Conservation (phyloP, 257 asterid genomes). For the Ajuga chamaepitys region DNA sequence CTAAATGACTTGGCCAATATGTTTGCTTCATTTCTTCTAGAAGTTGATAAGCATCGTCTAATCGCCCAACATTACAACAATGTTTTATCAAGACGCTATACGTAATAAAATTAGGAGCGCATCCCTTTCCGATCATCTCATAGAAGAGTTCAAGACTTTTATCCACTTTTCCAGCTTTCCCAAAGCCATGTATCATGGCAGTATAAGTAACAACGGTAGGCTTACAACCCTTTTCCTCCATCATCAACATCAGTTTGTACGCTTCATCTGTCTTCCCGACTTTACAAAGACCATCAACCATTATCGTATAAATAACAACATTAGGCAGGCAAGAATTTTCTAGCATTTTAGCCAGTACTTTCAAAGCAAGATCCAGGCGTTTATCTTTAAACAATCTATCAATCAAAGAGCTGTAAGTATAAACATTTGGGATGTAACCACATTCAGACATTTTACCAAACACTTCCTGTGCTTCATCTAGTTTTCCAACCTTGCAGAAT, state of each 20-base stretch:
- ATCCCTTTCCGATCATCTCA: constrained; percentile 58
- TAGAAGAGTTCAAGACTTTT: constrained; percentile 55
- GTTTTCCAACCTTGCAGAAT: constrained; percentile 82
- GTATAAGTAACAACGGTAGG: constrained; percentile 95
- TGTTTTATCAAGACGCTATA: constrained; percentile 69
- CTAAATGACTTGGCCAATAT: constrained; percentile 64
- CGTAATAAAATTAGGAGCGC: constrained; percentile 80
- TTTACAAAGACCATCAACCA: constrained; percentile 93
- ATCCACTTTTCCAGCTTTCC: constrained; percentile 62
- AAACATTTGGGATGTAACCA: constrained; percentile 65
- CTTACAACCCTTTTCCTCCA: constrained; percentile 90
- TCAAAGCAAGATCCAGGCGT: constrained; percentile 82
- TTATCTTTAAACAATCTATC: constrained; percentile 83
- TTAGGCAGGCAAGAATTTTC: constrained; percentile 74
- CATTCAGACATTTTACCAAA: constrained; percentile 65
- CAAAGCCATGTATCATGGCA: constrained; percentile 93
- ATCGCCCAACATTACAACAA: constrained; percentile 47
- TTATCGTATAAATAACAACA: constrained; percentile 76
- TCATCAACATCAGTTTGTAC: constrained; percentile 77
- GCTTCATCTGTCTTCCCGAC: constrained; percentile 89
- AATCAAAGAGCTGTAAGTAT: constrained; percentile 74
- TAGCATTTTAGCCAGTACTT: constrained; percentile 80
- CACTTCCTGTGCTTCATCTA: constrained; percentile 87
- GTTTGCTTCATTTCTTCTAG: constrained; percentile 91
- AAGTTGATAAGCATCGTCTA: constrained; percentile 78